phyloP scores from a whole-genome alignment of 2,329 filamentous ascomycete genomes.

The Aspergillus luchuensis region DNA sequence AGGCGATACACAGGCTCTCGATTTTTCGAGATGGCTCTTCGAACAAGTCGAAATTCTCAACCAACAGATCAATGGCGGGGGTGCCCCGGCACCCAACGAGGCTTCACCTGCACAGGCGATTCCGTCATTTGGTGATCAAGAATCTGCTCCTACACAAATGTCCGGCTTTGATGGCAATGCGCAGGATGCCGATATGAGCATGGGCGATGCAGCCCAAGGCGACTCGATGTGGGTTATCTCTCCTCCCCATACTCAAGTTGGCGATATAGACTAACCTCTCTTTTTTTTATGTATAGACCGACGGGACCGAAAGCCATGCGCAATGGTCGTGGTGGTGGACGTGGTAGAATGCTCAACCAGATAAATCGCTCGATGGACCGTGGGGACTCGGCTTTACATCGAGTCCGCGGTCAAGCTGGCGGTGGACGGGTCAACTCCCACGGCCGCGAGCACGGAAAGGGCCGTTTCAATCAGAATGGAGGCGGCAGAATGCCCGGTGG shows the following conservation, averaged over 20 bases:
- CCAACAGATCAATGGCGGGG: constrained; percentile 60
- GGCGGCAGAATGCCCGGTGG: constrained; percentile 49
- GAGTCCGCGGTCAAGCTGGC: constrained; percentile 68
- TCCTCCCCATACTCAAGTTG: not conserved
- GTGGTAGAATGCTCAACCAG: constrained; percentile 83
- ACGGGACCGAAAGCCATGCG: constrained; percentile 96
- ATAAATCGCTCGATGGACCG: constrained; percentile 82
- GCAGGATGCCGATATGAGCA: constrained; percentile 76
- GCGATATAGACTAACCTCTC: constrained; percentile 41
- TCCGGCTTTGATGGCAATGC: constrained; percentile 37
- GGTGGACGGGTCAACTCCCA: constrained; percentile 82
- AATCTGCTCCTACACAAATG: constrained; percentile 30
- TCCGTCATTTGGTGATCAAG: constrained; percentile 38
- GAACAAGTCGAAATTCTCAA: constrained; percentile 74
- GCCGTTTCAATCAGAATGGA: constrained; percentile 56
- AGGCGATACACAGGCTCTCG: constrained; percentile 77
- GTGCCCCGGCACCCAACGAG: constrained; percentile 32
- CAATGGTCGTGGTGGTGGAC: constrained; percentile 65
- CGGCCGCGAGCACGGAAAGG: constrained; percentile 68
- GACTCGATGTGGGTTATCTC: constrained; percentile 43
- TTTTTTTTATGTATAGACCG: constrained; percentile 59
- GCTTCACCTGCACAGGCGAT: constrained; percentile 30
- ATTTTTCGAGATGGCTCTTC: constrained; percentile 94
- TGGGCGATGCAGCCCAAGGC: constrained; percentile 59
- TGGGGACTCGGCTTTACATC: constrained; percentile 75